Evolutionary conservation across 495 filamentous ascomycete genomes (phyloP), one percentile per base, ranked within the genome.

Genomic region (Penicillium fimorum): DNA sequence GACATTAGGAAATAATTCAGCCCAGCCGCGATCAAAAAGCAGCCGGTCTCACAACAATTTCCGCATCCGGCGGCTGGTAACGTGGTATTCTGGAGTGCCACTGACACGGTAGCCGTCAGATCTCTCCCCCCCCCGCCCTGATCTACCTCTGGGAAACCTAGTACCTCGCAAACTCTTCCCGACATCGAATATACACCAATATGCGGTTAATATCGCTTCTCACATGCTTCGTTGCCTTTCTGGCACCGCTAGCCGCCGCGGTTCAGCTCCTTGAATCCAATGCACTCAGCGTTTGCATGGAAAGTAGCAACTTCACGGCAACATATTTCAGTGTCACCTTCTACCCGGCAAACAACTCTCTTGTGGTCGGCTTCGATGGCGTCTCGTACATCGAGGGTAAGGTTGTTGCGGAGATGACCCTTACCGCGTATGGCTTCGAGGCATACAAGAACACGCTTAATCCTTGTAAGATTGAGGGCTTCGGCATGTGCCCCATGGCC

Each of bases 401-500:
- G 73, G 89, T 98, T 47, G 79, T 81, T 20, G 92, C 92, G 47
- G 87, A 91, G 38, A 66, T 97, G 53, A 71, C 81, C 27, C 79
- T 96, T 52, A 78, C 85, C 45, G 92, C 90, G 15, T 97, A 97
- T 69, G 93, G 93, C 59, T 90, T 87, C 74, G 73, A 74, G 15
- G 82, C 86, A 50, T 69, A 91, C 50, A 72, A 72, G 40, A 75
- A 84, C 57, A 82, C 75, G 3, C 61, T 97, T 50, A 72, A 96
- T 70, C 94, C 92, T 18, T 98, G 94, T 81, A 70, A 79, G 2
- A 71, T 80, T 57, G 74, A 81, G 40, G 72, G 96, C 42, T 69
- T 77, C 53, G 92, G 92, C 53, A 79, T 98, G 68, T 98, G 94
- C 74, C 93, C 93, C 45, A 98, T 98, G 94, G 86, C 82, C 27